Base-by-base conservation (phyloP, 2,329 filamentous ascomycete genomes). In the Neodidymelliopsis sp. region DNA sequence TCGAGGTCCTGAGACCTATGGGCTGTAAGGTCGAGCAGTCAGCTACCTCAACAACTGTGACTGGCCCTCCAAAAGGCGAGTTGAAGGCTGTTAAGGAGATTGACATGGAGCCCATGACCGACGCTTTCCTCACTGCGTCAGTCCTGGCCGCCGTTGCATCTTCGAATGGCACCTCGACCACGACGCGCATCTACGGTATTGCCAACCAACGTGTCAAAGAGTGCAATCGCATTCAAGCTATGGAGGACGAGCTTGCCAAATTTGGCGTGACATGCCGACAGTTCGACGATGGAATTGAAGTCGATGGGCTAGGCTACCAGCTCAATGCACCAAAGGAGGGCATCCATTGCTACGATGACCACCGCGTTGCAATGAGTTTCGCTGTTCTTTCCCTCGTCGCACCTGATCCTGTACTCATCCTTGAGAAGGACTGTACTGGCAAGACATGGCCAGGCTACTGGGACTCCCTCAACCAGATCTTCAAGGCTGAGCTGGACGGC, bases 361-460 rank as follows among this genome's bases (percentile, higher is more conserved):
- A 99, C 71, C 89, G 94, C 52, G 91, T 99, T 10, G 94, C 94
- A 18, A 99, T 99, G 91, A 97, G 93, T 74, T 96, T 99, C 75
- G 94, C 91, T 59, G 91, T 99, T 6, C 79, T 99, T 12, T 85
- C 91, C 10, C 77, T 90, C 13, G 83, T 87, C 22, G 82, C 88
- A 0, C 87, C 89, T 1, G 74, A 83, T 6, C 82, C 90, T 0
- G 88, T 91, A 0, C 75, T 96, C 12, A 85, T 99, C 40, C 82
- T 90, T 2, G 94, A 99, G 71, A 88, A 91, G 52, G 91, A 96
- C 65, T 99, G 94, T 70, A 90, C 91, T 2, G 92, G 89, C 29
- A 99, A 99, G 80, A 99, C 94, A 2, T 99, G 94, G 94, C 94
- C 94, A 0, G 94, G 93, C 8, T 99, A 94, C 91, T 99, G 94